phyloP scores from a whole-genome alignment of 805 yeast genomes.

The Priceomyces melissophilus region DNA sequence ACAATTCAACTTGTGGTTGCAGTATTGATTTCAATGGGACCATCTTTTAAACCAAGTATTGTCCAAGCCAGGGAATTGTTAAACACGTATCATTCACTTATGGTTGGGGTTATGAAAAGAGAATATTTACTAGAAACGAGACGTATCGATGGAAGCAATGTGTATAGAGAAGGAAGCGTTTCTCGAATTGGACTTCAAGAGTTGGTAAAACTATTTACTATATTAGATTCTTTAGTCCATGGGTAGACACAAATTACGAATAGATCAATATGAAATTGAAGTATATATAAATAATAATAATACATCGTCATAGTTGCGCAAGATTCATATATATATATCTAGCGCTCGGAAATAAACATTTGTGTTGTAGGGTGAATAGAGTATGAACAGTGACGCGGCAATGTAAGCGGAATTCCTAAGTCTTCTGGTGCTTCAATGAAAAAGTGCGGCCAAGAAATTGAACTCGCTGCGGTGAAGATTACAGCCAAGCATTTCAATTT shows the following conservation, averaged over 20 bases:
- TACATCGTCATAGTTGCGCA: too few relatives aligned
- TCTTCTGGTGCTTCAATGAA: too few relatives aligned
- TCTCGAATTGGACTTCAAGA: slow-evolving; percentile 42
- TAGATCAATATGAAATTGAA: neutral
- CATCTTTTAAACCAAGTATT: slow-evolving; percentile 61
- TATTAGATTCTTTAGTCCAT: slow-evolving; percentile 45
- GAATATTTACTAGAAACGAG: slow-evolving; percentile 40
- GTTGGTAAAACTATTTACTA: slow-evolving; percentile 53
- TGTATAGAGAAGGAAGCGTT: slow-evolving; percentile 22
- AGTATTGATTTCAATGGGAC: slow-evolving; percentile 70
- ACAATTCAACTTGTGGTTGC: slow-evolving; percentile 70
- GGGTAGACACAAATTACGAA: slow-evolving; percentile 1
- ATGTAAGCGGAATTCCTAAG: too few relatives aligned
- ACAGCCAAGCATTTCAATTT: too few relatives aligned
- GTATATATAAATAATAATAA: too few relatives aligned
- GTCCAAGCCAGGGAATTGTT: slow-evolving; percentile 51
- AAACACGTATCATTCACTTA: slow-evolving; percentile 49
- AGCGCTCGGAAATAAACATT: too few relatives aligned
- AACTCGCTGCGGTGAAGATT: too few relatives aligned
- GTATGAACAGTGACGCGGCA: too few relatives aligned
- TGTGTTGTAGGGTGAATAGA: too few relatives aligned
- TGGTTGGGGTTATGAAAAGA: slow-evolving; percentile 60
- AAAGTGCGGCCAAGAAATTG: too few relatives aligned
- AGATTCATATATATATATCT: too few relatives aligned
- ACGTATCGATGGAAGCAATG: slow-evolving; percentile 6